Evolutionary conservation across 169 alveolate genomes (phyloP).

Genomic region (Plasmodium sp.): DNA sequence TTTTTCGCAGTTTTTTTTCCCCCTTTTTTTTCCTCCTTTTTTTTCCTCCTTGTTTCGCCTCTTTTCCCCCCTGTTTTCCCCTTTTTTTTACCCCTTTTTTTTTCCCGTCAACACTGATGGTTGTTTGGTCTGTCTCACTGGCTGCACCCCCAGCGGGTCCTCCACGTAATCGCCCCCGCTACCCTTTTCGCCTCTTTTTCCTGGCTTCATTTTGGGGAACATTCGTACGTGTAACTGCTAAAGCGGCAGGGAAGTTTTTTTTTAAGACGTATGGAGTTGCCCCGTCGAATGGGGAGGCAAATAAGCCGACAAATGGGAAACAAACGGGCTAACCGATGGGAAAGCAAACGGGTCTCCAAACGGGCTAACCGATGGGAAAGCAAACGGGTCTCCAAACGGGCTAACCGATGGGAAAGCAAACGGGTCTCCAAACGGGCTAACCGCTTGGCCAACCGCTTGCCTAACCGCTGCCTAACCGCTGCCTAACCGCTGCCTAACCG

Average conservation of each 20-base stretch:
- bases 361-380: background rate
- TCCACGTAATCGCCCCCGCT: background rate
- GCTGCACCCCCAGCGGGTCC: background rate
- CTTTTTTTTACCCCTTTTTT: background rate
- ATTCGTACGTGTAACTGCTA: background rate
- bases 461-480: too few species aligned
- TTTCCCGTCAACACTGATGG: background rate
- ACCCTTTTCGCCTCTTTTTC: background rate
- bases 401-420: background rate
- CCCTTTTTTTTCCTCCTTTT: background rate
- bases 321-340: background rate
- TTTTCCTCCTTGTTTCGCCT: background rate
- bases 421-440: too few species aligned
- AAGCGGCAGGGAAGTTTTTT: background rate
- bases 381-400: background rate
- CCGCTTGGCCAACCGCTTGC: too few species aligned
- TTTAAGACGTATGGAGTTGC: background rate
- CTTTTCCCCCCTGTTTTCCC: background rate
- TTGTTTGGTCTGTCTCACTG: background rate
- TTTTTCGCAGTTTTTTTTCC: background rate
- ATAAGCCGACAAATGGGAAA: background rate
- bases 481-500: background rate
- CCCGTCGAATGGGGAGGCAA: background rate
- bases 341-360: too few species aligned
- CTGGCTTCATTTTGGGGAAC: background rate